phyloP scores from a whole-genome alignment of 164 flowering plant genomes.

The Berberis thunbergii region DNA sequence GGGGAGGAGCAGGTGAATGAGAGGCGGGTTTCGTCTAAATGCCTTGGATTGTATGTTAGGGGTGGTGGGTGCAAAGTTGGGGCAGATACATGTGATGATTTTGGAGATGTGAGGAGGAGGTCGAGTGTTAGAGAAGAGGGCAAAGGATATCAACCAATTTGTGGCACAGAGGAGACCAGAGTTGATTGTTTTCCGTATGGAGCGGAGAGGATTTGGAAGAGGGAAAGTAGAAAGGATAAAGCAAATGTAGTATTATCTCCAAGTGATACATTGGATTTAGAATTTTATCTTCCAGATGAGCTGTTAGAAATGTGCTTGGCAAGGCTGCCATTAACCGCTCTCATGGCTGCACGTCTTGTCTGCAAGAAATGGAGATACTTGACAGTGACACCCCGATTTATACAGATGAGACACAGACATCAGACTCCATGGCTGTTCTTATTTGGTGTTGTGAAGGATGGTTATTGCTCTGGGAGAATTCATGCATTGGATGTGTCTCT shows the following conservation, averaged over 20 bases:
- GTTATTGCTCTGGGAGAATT: constrained; percentile 75
- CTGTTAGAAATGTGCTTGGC: constrained; percentile 84
- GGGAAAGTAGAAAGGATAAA: constrained; percentile 36
- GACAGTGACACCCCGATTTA: constrained; percentile 55
- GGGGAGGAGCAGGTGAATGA: constrained; percentile 43
- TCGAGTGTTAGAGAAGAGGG: constrained; percentile 62
- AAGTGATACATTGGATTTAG: constrained; percentile 19
- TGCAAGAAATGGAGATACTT: constrained; percentile 83
- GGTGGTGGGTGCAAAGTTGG: constrained; percentile 96
- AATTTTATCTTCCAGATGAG: constrained; percentile 77
- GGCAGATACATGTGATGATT: constrained; percentile 64
- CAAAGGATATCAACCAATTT: constrained; percentile 35
- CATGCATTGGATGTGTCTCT: constrained; percentile 71
- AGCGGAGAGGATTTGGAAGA: constrained; percentile 65
- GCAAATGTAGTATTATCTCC: constrained; percentile 26
- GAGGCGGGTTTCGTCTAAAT: constrained; percentile 43
- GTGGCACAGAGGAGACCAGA: constrained; percentile 53
- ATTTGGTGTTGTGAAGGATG: constrained; percentile 80
- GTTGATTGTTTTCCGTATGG: constrained; percentile 80
- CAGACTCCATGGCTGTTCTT: constrained; percentile 84
- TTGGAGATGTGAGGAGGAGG: constrained; percentile 58
- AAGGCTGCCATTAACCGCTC: constrained; percentile 71
- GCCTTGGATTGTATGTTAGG: constrained; percentile 63
- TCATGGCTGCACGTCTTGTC: constrained; percentile 87
- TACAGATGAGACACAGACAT: constrained; percentile 61